Evolutionary conservation across 2,329 filamentous ascomycete genomes (phyloP), one percentile per base, ranked within the genome.

Genomic region (Ophiostoma populinum): DNA sequence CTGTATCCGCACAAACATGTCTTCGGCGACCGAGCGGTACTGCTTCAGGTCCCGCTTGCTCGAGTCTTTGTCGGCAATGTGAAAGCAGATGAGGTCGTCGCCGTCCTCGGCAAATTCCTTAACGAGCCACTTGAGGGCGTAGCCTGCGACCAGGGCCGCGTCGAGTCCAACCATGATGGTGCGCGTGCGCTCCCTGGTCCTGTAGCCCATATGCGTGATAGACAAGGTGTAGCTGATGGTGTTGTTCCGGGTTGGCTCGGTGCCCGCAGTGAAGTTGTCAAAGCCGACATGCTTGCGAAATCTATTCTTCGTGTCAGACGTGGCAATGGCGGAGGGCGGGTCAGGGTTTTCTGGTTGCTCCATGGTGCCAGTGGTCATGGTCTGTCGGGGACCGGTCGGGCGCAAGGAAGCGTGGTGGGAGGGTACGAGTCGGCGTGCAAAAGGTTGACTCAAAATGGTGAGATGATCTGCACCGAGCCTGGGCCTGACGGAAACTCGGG

Each of bases 61-160:
- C 34, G 75, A 68, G 43, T 87, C 80, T 50, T 81, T 86, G 50
- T 93, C 85, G 28, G 92, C 70, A 3, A 92, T 86, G 35, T 82
- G 70, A 32, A 94, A 68, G 55, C 86, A 94, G 7, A 94, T 80
- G 38, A 94, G 77, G 55, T 93, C 83, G 51, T 94, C 86, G 13
- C 86, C 85, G 49, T 93, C 86, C 47, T 93, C 85, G 26, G 93
- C 82, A 37, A 93, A 65, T 56, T 92, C 83, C 47, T 92, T 82
- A 25, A 94, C 70, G 34, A 93, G 65, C 85, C 85, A 94, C 54
- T 92, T 81, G 13, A 94, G 63, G 12, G 86, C 86, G 55, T 87
- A 90, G 42, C 92, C 81, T 6, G 83, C 92, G 55, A 93, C 93
- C 39, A 82, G 71, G 47, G 93, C 85, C 48, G 87, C 80, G 55